Percentiles rank a stretch among this genome's conserved stretches.
Evolutionary conservation across 345 rosid genomes (phyloP).

Genomic region (Citrus glauca): DNA sequence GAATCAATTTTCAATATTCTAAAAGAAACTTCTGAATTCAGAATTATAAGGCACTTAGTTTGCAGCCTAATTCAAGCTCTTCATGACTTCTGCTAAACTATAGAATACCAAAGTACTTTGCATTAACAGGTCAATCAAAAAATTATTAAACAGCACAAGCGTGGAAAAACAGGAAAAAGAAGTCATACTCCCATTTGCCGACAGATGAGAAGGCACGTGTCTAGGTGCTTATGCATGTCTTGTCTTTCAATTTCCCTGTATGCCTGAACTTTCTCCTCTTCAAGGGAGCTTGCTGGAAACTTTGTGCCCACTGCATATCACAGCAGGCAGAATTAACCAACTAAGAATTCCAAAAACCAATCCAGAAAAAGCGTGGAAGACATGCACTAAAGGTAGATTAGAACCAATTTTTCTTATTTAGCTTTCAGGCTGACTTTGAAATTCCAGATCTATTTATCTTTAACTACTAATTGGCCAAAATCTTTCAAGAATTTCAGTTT

Average conservation of each 20-base stretch:
- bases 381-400: neutral
- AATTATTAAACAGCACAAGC: neutral
- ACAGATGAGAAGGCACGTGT: constrained; percentile 55
- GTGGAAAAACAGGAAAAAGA: constrained; percentile 13
- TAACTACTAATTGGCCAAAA: neutral
- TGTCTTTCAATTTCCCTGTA: constrained; percentile 60
- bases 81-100: neutral
- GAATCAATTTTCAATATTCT: neutral
- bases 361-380: neutral
- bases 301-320: constrained; percentile 64
- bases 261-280: constrained; percentile 54
- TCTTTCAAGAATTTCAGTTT: neutral
- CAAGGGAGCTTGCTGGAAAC: constrained; percentile 45
- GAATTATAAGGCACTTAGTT: neutral
- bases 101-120: neutral
- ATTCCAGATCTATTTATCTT: neutral
- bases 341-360: neutral
- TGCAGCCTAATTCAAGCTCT: neutral
- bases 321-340: neutral
- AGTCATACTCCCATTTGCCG: constrained; percentile 57
- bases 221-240: constrained; percentile 46
- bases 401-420: neutral
- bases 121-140: neutral
- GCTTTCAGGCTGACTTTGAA: neutral
- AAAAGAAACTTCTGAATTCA: neutral